Conservation (phyloP, 2,329 filamentous ascomycete species). For the Clonostachys rosea region DNA sequence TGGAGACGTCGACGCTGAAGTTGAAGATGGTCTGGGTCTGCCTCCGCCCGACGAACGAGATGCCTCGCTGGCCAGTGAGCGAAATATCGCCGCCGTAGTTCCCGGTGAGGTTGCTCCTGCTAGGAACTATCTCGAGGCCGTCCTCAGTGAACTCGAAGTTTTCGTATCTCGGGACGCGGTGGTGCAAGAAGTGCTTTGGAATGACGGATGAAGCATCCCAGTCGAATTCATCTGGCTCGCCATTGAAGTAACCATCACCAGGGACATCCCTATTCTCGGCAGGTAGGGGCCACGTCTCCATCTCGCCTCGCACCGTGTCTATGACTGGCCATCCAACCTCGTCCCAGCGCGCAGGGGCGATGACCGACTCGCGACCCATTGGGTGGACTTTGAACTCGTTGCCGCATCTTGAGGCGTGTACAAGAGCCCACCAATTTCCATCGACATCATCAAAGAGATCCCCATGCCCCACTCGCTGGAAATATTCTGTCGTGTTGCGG, state of each 20-base stretch:
- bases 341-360: constrained; percentile 42
- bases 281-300: constrained; percentile 22
- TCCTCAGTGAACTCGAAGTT: constrained; percentile 27
- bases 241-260: constrained; percentile 9
- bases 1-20: constrained; percentile 41
- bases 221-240: constrained; percentile 34
- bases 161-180: constrained; percentile 40
- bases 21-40: constrained; percentile 52
- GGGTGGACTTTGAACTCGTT: constrained; percentile 27
- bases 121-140: constrained; percentile 13
- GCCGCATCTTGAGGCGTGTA: constrained; percentile 7
- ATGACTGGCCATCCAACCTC: constrained; percentile 40
- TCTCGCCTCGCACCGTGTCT: constrained; percentile 8
- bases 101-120: constrained; percentile 10
- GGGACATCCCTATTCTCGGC: neutral
- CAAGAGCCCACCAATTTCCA: constrained; percentile 36
- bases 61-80: constrained; percentile 6
- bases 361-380: constrained; percentile 49
- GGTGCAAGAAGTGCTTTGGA: constrained; percentile 51
- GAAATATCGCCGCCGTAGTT: constrained; percentile 22
- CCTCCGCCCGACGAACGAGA: constrained; percentile 44
- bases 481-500: constrained; percentile 24
- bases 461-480: constrained; percentile 37
- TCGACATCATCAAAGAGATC: constrained; percentile 35
- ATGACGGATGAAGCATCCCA: constrained; percentile 37